Conservation (phyloP, 164 flowering plant species). For the Houttuynia cordata region DNA sequence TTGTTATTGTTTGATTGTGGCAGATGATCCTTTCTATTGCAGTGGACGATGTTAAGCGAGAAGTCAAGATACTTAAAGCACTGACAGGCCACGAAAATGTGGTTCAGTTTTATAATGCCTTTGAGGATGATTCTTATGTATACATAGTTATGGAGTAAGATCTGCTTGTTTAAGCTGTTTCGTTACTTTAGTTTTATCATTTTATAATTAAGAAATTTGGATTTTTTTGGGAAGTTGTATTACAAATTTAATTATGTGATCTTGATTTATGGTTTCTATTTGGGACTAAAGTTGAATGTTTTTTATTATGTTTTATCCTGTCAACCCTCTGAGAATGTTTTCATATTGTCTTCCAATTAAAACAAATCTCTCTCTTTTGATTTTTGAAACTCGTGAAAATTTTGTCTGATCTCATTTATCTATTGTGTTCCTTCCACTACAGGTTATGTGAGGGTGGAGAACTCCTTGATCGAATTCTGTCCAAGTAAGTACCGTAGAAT, state of each 20-base stretch:
- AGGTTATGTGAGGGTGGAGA: conserved; percentile 99
- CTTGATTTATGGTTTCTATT: too few relatives aligned
- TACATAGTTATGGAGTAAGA: conserved; percentile 97
- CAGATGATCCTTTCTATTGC: conserved; percentile 98
- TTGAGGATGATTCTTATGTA: conserved; percentile 84
- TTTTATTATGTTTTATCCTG: too few relatives aligned
- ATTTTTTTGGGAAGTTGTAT: neutral
- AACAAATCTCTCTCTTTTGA: too few relatives aligned
- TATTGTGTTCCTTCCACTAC: conserved; percentile 4
- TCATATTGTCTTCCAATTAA: too few relatives aligned
- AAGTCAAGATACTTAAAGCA: conserved; percentile 80
- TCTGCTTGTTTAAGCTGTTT: neutral
- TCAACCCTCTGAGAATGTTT: too few relatives aligned
- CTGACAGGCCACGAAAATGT: conserved; percentile 94
- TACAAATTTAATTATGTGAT: too few relatives aligned
- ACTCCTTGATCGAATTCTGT: conserved; percentile 79
- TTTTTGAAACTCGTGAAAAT: too few relatives aligned
- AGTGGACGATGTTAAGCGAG: conserved; percentile 97
- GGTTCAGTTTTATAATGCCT: conserved; percentile 83
- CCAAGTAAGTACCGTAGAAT: conserved; percentile 50
- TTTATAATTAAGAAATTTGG: neutral
- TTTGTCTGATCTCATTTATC: neutral
- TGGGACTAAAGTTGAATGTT: too few relatives aligned
- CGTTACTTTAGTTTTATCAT: neutral
- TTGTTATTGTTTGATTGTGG: conserved; percentile 9